Evolutionary conservation across 257 asterid genomes (phyloP).

Genomic region (Coffea eugenioides): DNA sequence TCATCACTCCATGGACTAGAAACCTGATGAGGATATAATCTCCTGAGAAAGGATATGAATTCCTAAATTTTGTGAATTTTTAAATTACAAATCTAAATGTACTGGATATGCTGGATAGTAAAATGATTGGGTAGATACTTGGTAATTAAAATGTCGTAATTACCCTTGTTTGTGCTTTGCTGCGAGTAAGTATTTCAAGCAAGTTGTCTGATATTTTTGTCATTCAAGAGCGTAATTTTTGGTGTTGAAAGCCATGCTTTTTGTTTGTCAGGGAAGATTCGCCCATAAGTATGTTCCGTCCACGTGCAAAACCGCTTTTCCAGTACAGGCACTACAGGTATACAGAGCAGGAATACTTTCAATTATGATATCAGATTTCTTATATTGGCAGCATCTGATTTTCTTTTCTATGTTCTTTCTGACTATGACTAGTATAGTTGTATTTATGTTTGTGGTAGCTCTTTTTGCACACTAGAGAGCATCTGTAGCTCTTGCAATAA

Average conservation of each 20-base stretch:
- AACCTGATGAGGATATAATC: background rate
- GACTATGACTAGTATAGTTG: background rate
- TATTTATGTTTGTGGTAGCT: background rate
- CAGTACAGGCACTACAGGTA: constrained; percentile 99
- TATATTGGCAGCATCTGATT: background rate
- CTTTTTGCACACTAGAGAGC: background rate
- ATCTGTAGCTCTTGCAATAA: background rate
- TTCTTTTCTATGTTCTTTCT: background rate
- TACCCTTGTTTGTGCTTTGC: background rate
- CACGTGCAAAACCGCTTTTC: constrained; percentile 92
- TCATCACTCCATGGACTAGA: background rate
- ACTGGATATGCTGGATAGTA: background rate
- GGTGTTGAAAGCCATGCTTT: constrained; percentile 22
- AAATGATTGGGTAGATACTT: background rate
- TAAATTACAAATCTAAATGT: background rate
- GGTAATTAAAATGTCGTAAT: background rate
- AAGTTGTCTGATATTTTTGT: background rate
- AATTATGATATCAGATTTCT: background rate
- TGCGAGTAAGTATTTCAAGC: background rate
- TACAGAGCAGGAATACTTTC: background rate
- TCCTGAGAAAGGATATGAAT: background rate
- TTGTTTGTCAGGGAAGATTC: constrained; percentile 83
- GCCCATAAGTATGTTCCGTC: constrained; percentile 80
- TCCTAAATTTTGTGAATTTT: background rate
- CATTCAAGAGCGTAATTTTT: constrained; percentile 6